Evolutionary conservation across 1,139 yeast genomes (phyloP).

Genomic region (Hyphopichia buzzinii): DNA sequence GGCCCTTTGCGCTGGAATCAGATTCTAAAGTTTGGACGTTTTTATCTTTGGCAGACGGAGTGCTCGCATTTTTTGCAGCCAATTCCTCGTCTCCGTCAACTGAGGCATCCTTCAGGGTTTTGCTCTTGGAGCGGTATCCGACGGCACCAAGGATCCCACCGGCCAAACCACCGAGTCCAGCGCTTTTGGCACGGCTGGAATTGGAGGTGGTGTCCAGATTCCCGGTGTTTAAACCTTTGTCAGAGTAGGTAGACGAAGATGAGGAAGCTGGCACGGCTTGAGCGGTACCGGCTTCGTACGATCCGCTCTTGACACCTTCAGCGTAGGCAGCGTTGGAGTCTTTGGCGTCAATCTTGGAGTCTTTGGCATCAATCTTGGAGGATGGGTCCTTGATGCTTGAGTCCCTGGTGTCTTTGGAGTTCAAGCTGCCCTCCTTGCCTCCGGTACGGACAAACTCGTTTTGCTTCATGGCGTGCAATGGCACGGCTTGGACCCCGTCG

Average conservation of each 20-base stretch:
- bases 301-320: conserved; percentile 12
- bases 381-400: conserved; percentile 6
- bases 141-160: conserved; percentile 4
- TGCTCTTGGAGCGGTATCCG: conserved; percentile 3
- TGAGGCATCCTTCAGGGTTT: not conserved
- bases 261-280: not conserved
- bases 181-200: not conserved
- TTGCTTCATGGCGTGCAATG: conserved; percentile 9
- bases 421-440: conserved; percentile 13
- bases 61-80: not conserved
- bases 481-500: conserved; percentile 14
- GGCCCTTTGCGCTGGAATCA: not conserved
- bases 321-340: conserved; percentile 9
- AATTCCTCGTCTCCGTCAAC: not conserved
- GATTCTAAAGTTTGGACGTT: too few species aligned
- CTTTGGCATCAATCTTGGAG: not conserved
- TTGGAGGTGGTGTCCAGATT: not conserved
- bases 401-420: conserved; percentile 5
- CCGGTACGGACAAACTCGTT: conserved; percentile 14
- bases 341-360: not conserved
- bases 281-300: conserved; percentile 11
- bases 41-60: not conserved
- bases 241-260: not conserved
- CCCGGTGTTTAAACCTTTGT: not conserved
- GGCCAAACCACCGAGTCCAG: conserved; percentile 1